Evolutionary conservation across 2,329 filamentous ascomycete genomes (phyloP), one percentile per base, ranked within the genome.

Genomic region (Penicillium hesseltinei): DNA sequence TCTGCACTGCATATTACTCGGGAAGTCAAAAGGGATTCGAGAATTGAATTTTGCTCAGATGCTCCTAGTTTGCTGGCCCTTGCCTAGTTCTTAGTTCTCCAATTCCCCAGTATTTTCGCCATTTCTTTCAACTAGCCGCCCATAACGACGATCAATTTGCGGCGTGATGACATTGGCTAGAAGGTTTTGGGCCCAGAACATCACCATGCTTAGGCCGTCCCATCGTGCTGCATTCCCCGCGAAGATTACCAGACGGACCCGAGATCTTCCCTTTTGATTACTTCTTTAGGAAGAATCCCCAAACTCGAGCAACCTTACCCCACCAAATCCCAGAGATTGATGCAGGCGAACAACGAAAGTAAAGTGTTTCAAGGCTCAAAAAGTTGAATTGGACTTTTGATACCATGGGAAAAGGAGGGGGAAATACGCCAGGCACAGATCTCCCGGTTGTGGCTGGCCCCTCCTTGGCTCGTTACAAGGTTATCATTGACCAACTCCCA

Each of bases 161-260:
- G 11, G 8, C 4, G 23, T 17, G 19, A 33, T 33, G 19, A 21
- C 17, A 52, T 23, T 51, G 36, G 48, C 9, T 19, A 15, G 4
- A 45, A 27, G 7, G 15, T 21, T 25, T 19, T 43, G 15, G 13
- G 47, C 27, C 53, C 47, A 56, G 53, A 56, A 56, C 39, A 43
- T 44, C 39, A 25, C 10, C 36, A 43, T 55, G 53, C 23, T 51
- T 51, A 36, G 53, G 25, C 46, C 53, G n/a, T 55, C 23, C n/a
- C 27, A 47, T 31, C 31, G 21, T 36, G 40, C 39, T 52, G 50
- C 50, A 51, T 56, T 56, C 53, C 53, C 53, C 53, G 53, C 53
- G 53, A 44, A 44, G 19, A 51, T 27, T 49, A 40, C 45, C 38
- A 43, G 46, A 9, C 38, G 13, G 52, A 25, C 23, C 52, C 21